Evolutionary conservation across 306 rosid species (phyloP), one percentile per base, ranked within the genome.

Genomic region (Cicer bijugum): DNA sequence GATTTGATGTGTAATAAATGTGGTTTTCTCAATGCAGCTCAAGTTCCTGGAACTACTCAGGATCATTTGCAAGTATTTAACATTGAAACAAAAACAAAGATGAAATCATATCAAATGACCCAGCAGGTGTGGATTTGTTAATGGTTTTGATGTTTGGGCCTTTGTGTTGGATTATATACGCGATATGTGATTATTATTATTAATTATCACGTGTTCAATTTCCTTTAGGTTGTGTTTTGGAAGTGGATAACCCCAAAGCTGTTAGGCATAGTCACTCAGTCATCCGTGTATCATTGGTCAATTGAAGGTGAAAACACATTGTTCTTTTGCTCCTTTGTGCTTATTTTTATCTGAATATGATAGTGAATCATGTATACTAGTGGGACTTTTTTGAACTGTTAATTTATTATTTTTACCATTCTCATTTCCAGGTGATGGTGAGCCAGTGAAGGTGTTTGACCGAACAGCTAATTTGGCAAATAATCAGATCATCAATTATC

Each of bases 1-100:
- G 39, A 50, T n/a, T 45, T 46, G 8, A 15, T 65, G 5, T 53
- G 10, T 47, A 23, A 10, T 57, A 1, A 43, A 57, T 71, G 53
- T 38, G 68, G 20, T 12, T 53, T 71, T 59, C 37, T 28, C 9
- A 72, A 4, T 86, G 77, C 73, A 90, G 96, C 96, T 82, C 93
- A 84, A 86, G 88, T 87, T 80, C 90, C 87, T 5, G 97, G 97
- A 9, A 81, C 89, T 52, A 85, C 88, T 61, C 93, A 90, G 89
- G 97, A 90, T 81, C 97, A 90, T 82, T 85, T 90, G 69, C 97
- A 90, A 80, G 86, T 90, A 45, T 88, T 90, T 53, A 90, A 90
- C 53, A 88, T 90, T 75, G 97, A 90, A 67, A 20, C 83, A 58
- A 90, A 90, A 78, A 71, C 85, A 1, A 90, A 88, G 89, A 84